A percentile compares a stretch with the other conserved stretches of the same genome.
Conservation (phyloP, 495 filamentous ascomycete species). For the Aspergillus saccharolyticus region DNA sequence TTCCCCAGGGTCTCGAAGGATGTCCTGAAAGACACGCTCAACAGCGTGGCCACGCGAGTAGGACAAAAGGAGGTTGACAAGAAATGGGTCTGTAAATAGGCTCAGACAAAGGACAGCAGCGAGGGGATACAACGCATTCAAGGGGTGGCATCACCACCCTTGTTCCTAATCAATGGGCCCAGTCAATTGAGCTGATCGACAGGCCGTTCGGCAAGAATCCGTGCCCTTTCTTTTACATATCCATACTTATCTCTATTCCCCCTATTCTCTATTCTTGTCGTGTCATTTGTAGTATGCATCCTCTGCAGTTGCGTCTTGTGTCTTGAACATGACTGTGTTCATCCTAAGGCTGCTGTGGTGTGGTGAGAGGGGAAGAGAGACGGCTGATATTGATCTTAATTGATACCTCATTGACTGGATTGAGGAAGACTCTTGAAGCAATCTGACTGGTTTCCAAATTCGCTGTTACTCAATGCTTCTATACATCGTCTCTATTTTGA, state of each 20-base stretch:
- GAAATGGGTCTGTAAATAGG: conserved; percentile 51
- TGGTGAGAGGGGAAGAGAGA: background rate
- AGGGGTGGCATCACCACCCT: background rate
- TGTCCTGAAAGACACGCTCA: conserved; percentile 67
- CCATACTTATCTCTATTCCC: background rate
- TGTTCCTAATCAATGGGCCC: background rate
- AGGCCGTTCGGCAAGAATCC: background rate
- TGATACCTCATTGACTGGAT: no score
- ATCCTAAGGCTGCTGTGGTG: background rate
- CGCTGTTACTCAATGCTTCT: no score
- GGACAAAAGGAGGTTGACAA: conserved; percentile 59
- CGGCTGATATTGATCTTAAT: background rate
- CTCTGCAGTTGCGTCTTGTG: background rate
- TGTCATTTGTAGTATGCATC: background rate
- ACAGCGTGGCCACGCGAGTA: conserved; percentile 61
- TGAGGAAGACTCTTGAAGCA: no score
- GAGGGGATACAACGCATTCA: background rate
- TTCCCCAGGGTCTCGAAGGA: conserved; percentile 70
- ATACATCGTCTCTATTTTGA: no score
- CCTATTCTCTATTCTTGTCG: background rate
- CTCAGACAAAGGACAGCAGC: background rate
- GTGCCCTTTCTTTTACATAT: background rate
- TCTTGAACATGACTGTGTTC: background rate
- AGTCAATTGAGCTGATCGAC: conserved; percentile 1
- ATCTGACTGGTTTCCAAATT: background rate